phyloP scores from a whole-genome alignment of 305 asterid species.

The Withania somnifera region DNA sequence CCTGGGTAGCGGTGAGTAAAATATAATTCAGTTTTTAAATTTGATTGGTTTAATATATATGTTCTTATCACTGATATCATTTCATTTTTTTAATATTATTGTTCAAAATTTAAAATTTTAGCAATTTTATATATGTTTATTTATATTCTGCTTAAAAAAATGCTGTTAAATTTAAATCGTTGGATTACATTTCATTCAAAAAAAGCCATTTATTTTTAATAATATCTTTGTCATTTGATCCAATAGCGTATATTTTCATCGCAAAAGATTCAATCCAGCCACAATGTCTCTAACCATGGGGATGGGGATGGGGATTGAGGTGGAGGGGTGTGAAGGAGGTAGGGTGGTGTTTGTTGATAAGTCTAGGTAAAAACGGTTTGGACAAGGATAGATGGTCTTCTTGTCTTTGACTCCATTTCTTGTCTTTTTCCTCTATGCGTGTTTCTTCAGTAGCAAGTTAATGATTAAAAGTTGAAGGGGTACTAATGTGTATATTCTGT shows the following conservation, averaged over 20 bases:
- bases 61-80: accelerated
- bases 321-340: neutral
- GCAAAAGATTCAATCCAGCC: too few relatives aligned
- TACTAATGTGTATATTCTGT: neutral
- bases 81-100: neutral
- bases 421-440: constrained; percentile 18
- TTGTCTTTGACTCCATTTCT: constrained; percentile 45
- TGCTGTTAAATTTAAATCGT: too few relatives aligned
- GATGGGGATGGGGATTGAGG: too few relatives aligned
- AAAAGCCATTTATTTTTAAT: too few relatives aligned
- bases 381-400: constrained; percentile 44
- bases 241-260: too few relatives aligned
- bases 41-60: neutral
- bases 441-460: constrained; percentile 39
- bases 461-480: neutral
- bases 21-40: neutral
- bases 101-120: neutral
- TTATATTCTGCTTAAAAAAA: accelerated
- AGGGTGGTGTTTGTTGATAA: constrained; percentile 24
- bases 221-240: too few relatives aligned
- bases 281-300: neutral
- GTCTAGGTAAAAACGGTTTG: constrained; percentile 44
- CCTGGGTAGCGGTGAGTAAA: neutral
- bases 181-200: too few relatives aligned
- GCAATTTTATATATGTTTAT: neutral